Conservation (phyloP, 352 stramenopile species). For the Phytophthora parvispora region DNA sequence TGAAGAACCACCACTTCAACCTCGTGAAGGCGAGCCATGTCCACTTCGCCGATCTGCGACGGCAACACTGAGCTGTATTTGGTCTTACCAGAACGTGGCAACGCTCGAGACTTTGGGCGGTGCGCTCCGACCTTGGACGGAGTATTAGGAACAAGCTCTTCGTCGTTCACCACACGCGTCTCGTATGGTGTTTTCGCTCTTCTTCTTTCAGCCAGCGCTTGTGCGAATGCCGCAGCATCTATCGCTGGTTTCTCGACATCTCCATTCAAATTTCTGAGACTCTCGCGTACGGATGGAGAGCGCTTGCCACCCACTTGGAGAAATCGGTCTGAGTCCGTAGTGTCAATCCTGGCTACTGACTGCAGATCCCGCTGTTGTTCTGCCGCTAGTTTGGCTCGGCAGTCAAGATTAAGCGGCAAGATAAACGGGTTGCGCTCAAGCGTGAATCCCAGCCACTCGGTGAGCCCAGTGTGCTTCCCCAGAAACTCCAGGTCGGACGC, state of each 20-base stretch:
- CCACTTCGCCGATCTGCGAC: slow-evolving; percentile 85
- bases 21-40: slow-evolving; percentile 84
- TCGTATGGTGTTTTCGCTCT: slow-evolving; percentile 83
- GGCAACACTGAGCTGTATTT: slow-evolving; percentile 44
- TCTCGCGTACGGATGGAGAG: slow-evolving; percentile 8
- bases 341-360: neutral
- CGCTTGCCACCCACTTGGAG: slow-evolving; percentile 76
- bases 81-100: slow-evolving; percentile 9
- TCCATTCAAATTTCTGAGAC: slow-evolving; percentile 2
- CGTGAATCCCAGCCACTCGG: slow-evolving; percentile 88
- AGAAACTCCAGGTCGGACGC: slow-evolving; percentile 93
- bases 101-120: slow-evolving; percentile 17
- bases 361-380: neutral
- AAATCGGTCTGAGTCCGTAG: slow-evolving; percentile 47
- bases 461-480: slow-evolving; percentile 75
- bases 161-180: slow-evolving; percentile 88
- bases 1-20: slow-evolving; percentile 74
- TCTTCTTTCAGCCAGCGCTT: slow-evolving; percentile 58
- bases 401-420: slow-evolving; percentile 84
- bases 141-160: slow-evolving; percentile 70
- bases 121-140: slow-evolving; percentile 13
- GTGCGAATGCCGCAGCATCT: slow-evolving; percentile 31
- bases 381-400: slow-evolving; percentile 31
- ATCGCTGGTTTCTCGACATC: slow-evolving; percentile 3
- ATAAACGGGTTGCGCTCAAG: slow-evolving; percentile 92